Evolutionary conservation across 257 asterid genomes (phyloP).

Genomic region (Ajuga chamaepitys): DNA sequence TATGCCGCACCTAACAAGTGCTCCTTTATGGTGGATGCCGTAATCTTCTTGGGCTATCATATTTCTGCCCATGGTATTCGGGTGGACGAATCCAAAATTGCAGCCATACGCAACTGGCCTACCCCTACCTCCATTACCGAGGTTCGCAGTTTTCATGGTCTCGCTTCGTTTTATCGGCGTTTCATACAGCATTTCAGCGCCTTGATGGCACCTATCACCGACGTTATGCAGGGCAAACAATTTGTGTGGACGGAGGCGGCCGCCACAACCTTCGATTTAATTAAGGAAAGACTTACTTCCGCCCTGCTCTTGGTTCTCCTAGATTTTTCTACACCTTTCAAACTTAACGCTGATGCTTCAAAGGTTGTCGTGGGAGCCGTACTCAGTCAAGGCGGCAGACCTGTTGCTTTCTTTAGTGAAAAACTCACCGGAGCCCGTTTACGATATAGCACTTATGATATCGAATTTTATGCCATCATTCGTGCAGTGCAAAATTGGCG

Average conservation of each 20-base stretch:
- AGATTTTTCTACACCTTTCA: too few species aligned
- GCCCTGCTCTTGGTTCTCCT: not conserved
- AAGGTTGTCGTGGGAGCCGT: too few species aligned
- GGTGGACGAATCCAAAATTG: not conserved
- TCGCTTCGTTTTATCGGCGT: not conserved
- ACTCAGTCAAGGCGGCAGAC: not conserved
- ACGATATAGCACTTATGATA: not conserved
- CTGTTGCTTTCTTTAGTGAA: too few species aligned
- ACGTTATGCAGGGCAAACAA: not conserved
- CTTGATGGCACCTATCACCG: not conserved
- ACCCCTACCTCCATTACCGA: not conserved
- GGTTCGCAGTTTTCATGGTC: not conserved
- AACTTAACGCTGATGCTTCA: too few species aligned
- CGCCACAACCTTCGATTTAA: not conserved
- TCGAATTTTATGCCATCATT: not conserved
- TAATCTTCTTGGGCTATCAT: not conserved
- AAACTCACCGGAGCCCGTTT: not conserved
- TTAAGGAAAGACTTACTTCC: not conserved
- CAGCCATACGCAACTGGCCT: not conserved
- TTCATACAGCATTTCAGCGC: not conserved
- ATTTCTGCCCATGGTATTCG: not conserved
- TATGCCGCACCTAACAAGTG: not conserved
- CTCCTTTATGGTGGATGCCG: too few species aligned
- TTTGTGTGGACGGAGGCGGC: not conserved
- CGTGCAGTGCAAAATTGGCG: not conserved